phyloP scores from a whole-genome alignment of 306 rosid species.

The Vigna nakashimae region DNA sequence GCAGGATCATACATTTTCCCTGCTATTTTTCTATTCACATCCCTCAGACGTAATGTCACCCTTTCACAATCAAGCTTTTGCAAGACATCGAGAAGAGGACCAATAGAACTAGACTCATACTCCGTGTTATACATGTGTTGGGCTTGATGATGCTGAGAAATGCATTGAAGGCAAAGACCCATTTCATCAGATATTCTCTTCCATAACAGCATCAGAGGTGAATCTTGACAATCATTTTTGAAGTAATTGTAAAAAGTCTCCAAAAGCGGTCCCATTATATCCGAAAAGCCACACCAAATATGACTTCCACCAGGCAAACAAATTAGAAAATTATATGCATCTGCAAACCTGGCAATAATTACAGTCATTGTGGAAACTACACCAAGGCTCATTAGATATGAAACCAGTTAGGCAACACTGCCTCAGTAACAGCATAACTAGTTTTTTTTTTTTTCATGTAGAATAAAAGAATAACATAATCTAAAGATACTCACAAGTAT shows the following conservation, averaged over 20 bases:
- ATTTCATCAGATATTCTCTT: slow-evolving; percentile 78
- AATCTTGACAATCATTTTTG: slow-evolving; percentile 72
- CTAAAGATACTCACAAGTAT: slow-evolving; percentile 7
- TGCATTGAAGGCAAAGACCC: slow-evolving; percentile 79
- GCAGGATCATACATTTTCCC: slow-evolving; percentile 65
- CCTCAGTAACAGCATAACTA: neutral
- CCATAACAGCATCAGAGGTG: slow-evolving; percentile 89
- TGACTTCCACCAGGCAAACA: slow-evolving; percentile 72
- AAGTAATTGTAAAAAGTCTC: slow-evolving; percentile 93
- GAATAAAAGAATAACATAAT: slow-evolving; percentile 7
- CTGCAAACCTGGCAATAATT: slow-evolving; percentile 76
- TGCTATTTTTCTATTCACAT: slow-evolving; percentile 67
- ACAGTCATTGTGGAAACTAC: slow-evolving; percentile 35
- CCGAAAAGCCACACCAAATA: slow-evolving; percentile 93
- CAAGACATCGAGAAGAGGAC: slow-evolving; percentile 86
- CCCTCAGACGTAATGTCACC: slow-evolving; percentile 67
- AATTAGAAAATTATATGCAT: slow-evolving; percentile 74
- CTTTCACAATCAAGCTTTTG: slow-evolving; percentile 84
- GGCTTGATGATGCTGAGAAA: slow-evolving; percentile 91
- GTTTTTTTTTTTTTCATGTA: neutral
- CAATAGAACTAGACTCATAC: slow-evolving; percentile 79
- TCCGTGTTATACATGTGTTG: slow-evolving; percentile 70
- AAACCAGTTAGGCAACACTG: slow-evolving; percentile 23
- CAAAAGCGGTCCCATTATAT: slow-evolving; percentile 89
- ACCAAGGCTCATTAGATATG: slow-evolving; percentile 1